Base-by-base conservation (phyloP, 169 alveolate genomes). In the Plasmodium knowlesi region DNA sequence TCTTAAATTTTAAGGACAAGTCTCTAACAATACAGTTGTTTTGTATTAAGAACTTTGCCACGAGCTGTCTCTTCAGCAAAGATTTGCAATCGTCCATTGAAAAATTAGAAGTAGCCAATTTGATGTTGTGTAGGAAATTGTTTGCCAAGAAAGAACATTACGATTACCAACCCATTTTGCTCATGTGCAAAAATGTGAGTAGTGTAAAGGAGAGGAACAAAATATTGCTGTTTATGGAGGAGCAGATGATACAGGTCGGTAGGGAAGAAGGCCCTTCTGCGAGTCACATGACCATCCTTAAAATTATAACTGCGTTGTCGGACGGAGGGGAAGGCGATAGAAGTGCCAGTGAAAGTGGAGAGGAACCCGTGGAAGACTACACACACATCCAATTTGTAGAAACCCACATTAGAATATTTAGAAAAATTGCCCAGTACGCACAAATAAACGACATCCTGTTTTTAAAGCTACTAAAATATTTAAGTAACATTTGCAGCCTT, bases 381-480 rank as follows among this genome's bases (percentile, higher is more conserved):
- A 0, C 37, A 19, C 70, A 74, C n/a, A 8, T 22, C 28, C 73
- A 86, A 41, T 86, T 74, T 41, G 76, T 89, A 6, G 73, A 81
- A 32, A 89, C 70, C 10, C 94, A 89, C 61, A 89, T 89, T n/a
- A 89, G 74, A 46, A 89, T 89, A 28, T 89, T 89, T 79, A 78
- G 43, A 28, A 89, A 43, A 61, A 61, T 89, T 71, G 19, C 74
- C 14, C 37, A 6, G 9, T 34, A 41, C 82, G 34, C 83, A 43
- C 39, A 78, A 41, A 61, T 43, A 41, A 67, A 41, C 22, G 83
- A 70, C 16, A 67, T 12, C 50, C 41, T 89, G n/a, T 89, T 89
- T 80, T 79, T 89, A 25, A 80, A 78, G 72, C 22, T 89, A 43
- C 81, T 89, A 39, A 89, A 89, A 81, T 89, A 89, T 53, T 10